phyloP scores from a whole-genome alignment of 1,284 basidiomycete species.

The Naganishia sp. region DNA sequence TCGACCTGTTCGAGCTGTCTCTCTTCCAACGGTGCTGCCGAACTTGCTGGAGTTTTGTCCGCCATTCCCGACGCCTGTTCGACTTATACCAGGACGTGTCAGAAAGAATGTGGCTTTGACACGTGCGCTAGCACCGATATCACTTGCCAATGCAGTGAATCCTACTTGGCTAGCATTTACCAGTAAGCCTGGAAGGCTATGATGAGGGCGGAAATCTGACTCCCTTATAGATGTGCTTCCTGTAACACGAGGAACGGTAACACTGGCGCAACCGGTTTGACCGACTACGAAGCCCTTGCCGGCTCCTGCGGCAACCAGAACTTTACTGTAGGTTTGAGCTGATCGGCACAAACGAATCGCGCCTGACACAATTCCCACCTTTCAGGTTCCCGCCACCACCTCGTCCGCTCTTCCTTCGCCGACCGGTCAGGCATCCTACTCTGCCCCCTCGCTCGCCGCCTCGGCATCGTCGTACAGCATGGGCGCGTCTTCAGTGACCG shows the following conservation, averaged over 20 bases:
- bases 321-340: slow-evolving; percentile 37
- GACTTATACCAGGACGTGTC: slow-evolving; percentile 38
- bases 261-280: slow-evolving; percentile 43
- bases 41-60: slow-evolving; percentile 34
- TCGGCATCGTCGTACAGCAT: slow-evolving; percentile 49
- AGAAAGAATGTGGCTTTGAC: slow-evolving; percentile 48
- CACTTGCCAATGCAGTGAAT: slow-evolving; percentile 46
- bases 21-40: slow-evolving; percentile 45
- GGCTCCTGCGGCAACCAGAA: slow-evolving; percentile 47
- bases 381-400: slow-evolving; percentile 31
- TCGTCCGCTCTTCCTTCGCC: slow-evolving; percentile 40
- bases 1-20: slow-evolving; percentile 46
- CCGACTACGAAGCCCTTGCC: slow-evolving; percentile 47
- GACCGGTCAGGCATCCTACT: slow-evolving; percentile 41
- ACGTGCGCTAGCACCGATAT: slow-evolving; percentile 46
- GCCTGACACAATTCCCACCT: background rate
- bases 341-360: slow-evolving; percentile 29
- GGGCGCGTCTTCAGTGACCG: slow-evolving; percentile 26
- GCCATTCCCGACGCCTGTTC: slow-evolving; percentile 41
- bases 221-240: slow-evolving; percentile 35
- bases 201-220: background rate
- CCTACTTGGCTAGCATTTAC: slow-evolving; percentile 51
- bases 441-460: slow-evolving; percentile 48
- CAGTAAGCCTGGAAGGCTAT: slow-evolving; percentile 39
- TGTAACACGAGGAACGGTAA: slow-evolving; percentile 53